phyloP scores from a whole-genome alignment of 371 early-diverging fungal genomes.

The Umbelopsis sp. region DNA sequence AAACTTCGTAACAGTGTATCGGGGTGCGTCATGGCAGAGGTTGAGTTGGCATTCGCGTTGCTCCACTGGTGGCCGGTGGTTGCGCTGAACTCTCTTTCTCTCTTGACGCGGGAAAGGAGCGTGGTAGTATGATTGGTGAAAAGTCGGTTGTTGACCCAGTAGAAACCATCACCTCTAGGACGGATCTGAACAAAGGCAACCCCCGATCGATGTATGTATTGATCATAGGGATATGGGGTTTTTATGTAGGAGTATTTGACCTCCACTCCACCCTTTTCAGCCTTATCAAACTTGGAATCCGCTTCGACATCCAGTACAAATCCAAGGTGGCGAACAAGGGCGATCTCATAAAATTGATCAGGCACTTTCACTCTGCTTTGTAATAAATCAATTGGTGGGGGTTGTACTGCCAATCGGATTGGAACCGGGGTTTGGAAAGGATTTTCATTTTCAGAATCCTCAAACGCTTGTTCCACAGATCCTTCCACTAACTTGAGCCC shows the following conservation, averaged over 20 bases:
- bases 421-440: constrained; percentile 88
- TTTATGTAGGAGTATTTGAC: constrained; percentile 75
- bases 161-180: constrained; percentile 73
- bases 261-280: constrained; percentile 51
- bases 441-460: constrained; percentile 72
- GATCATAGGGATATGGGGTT: constrained; percentile 75
- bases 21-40: constrained; percentile 45
- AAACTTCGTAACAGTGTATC: constrained; percentile 60
- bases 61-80: constrained; percentile 18
- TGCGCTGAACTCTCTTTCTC: constrained; percentile 25
- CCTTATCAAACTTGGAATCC: constrained; percentile 63
- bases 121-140: constrained; percentile 70
- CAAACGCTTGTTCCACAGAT: constrained; percentile 81
- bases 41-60: constrained; percentile 17
- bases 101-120: constrained; percentile 38
- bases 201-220: constrained; percentile 91
- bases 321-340: constrained; percentile 78
- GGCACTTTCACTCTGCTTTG: constrained; percentile 64
- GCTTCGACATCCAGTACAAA: constrained; percentile 96
- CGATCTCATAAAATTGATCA: constrained; percentile 76
- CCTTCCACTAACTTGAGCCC: constrained; percentile 92
- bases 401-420: constrained; percentile 66
- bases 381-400: constrained; percentile 61
- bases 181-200: constrained; percentile 91
- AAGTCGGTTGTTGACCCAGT: constrained; percentile 90